phyloP scores from a whole-genome alignment of 164 flowering plant genomes.

The Warburgia ugandensis region DNA sequence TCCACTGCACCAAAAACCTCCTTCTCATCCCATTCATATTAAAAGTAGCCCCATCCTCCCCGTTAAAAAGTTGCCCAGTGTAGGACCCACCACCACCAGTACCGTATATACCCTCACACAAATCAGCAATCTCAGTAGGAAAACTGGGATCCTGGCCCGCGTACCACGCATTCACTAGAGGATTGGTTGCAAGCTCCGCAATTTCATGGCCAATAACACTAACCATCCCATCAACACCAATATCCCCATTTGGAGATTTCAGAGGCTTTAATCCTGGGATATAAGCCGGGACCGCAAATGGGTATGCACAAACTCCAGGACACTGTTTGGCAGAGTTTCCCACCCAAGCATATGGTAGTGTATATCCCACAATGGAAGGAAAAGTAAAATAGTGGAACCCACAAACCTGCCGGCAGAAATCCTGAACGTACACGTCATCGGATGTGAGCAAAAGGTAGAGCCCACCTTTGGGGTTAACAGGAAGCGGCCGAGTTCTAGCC shows the following conservation, averaged over 20 bases:
- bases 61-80: constrained; percentile 70
- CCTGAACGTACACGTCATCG: constrained; percentile 68
- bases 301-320: constrained; percentile 74
- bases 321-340: constrained; percentile 76
- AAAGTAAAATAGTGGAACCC: constrained; percentile 97
- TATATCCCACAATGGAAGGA: constrained; percentile 73
- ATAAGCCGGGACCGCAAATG: constrained; percentile 64
- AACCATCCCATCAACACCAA: constrained; percentile 81
- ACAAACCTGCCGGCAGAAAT: constrained; percentile 77
- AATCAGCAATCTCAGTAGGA: constrained; percentile 86
- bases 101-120: constrained; percentile 84
- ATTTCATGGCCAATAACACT: constrained; percentile 84
- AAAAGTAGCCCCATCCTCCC: constrained; percentile 67
- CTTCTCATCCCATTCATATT: constrained; percentile 75
- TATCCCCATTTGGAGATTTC: constrained; percentile 78
- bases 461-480: constrained; percentile 55
- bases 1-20: constrained; percentile 87
- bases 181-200: constrained; percentile 89
- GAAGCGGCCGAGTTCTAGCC: constrained; percentile 53
- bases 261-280: constrained; percentile 60
- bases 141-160: constrained; percentile 75
- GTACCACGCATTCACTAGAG: constrained; percentile 94
- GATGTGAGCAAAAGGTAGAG: constrained; percentile 75
- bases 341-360: constrained; percentile 92
- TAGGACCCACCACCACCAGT: constrained; percentile 87